phyloP scores from a whole-genome alignment of 768 basidiomycete species.

The Bullera alba region DNA sequence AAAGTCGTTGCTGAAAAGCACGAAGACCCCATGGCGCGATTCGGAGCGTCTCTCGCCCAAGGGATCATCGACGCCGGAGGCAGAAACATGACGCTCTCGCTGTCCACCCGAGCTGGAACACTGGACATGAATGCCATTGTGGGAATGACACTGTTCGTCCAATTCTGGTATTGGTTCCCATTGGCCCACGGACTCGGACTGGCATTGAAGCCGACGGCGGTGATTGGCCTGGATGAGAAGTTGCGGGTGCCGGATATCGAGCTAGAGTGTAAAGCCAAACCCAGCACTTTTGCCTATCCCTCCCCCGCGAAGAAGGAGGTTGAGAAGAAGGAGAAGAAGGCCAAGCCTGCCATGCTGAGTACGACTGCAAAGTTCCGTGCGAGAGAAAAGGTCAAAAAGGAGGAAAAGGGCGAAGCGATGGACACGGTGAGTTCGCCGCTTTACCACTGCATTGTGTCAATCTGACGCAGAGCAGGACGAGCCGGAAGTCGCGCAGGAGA shows the following conservation, averaged over 20 bases:
- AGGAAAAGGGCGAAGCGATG: constrained; percentile 67
- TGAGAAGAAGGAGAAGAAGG: constrained; percentile 85
- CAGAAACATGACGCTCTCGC: constrained; percentile 85
- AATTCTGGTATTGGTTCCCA: constrained; percentile 99
- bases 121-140: constrained; percentile 90
- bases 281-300: constrained; percentile 89
- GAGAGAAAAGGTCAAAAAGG: constrained; percentile 80
- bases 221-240: constrained; percentile 82
- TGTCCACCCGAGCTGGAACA: constrained; percentile 88
- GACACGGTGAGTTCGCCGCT: constrained; percentile 52
- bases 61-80: constrained; percentile 98
- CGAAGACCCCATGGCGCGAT: constrained; percentile 97
- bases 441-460: neutral
- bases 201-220: constrained; percentile 89
- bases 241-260: constrained; percentile 93
- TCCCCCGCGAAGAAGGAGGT: constrained; percentile 76
- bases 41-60: constrained; percentile 91
- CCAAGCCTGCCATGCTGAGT: constrained; percentile 88
- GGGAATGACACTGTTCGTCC: constrained; percentile 95
- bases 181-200: constrained; percentile 86
- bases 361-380: constrained; percentile 97
- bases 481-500: constrained; percentile 40
- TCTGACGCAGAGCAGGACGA: constrained; percentile 55
- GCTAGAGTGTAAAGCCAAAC: constrained; percentile 78
- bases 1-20: constrained; percentile 94